Percentiles rank a stretch among this genome's conserved stretches.
Evolutionary conservation across 2,329 filamentous ascomycete genomes (phyloP).

Genomic region (Bipolaris gigantea): DNA sequence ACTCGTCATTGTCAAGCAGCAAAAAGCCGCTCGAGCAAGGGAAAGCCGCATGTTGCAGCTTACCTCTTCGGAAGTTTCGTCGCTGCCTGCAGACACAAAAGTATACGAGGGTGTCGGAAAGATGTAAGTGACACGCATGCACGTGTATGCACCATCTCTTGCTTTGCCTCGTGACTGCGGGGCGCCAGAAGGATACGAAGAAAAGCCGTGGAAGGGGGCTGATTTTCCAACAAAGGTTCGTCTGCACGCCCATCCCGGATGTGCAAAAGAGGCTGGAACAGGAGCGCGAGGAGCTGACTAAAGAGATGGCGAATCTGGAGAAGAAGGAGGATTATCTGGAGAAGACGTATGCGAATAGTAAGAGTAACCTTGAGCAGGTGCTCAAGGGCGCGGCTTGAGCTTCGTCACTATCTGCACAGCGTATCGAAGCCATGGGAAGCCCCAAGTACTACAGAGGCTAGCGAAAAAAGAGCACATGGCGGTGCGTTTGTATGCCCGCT

Average conservation of each 20-base stretch:
- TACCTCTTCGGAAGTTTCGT: slow-evolving; percentile 79
- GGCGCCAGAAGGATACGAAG: neutral
- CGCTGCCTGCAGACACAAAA: slow-evolving; percentile 72
- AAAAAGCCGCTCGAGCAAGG: slow-evolving; percentile 82
- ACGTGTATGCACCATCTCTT: neutral
- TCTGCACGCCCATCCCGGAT: slow-evolving; percentile 70
- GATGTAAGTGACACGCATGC: slow-evolving; percentile 63
- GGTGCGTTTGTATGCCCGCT: neutral
- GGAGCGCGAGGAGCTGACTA: slow-evolving; percentile 74
- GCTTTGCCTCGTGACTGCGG: slow-evolving; percentile 1
- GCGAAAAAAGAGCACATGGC: no score
- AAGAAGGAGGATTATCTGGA: slow-evolving; percentile 93
- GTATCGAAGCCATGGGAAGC: neutral
- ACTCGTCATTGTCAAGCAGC: slow-evolving; percentile 80
- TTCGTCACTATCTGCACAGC: neutral
- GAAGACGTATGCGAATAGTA: slow-evolving; percentile 92
- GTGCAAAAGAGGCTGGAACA: slow-evolving; percentile 75
- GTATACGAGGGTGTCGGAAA: slow-evolving; percentile 96
- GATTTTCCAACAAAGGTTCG: slow-evolving; percentile 68
- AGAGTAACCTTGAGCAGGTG: slow-evolving; percentile 87
- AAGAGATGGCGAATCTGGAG: slow-evolving; percentile 76
- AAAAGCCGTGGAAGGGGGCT: neutral
- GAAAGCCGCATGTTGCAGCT: slow-evolving; percentile 87
- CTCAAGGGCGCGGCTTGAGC: slow-evolving; percentile 55
- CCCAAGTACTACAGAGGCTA: neutral